These are phyloP conservation scores for Aspergillus campestris DNA, from an alignment of 495 filamentous ascomycete species.

Conservation along the genomic window DNA sequence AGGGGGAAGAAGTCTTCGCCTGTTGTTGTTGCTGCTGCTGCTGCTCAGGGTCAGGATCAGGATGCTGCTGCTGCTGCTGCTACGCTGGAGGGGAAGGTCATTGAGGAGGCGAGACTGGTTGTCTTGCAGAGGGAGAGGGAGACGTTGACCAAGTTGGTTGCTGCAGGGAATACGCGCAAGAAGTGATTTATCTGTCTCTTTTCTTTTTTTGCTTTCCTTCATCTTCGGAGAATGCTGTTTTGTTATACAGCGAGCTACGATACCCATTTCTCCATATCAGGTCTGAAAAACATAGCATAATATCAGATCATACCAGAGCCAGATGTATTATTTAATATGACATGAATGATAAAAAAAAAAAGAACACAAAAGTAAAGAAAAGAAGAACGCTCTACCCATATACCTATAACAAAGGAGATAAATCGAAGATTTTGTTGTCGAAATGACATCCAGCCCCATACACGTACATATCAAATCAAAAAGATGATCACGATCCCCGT, in stretches of 20 bases:
- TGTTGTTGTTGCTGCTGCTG: conserved; percentile 14
- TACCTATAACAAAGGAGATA: conserved; percentile 6
- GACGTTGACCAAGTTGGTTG: conserved; percentile 30
- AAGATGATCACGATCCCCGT: conserved; percentile 20
- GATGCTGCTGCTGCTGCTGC: too few relatives aligned
- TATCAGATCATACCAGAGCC: neutral
- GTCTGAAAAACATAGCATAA: neutral
- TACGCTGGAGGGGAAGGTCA: conserved; percentile 24
- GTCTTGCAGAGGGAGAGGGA: conserved; percentile 38
- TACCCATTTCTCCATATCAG: neutral
- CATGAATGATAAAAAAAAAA: conserved; percentile 7
- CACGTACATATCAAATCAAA: conserved; percentile 8
- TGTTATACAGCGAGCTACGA: neutral
- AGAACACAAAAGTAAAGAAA: neutral
- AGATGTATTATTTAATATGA: neutral
- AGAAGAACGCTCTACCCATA: conserved; percentile 2
- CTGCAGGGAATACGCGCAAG: conserved; percentile 20
- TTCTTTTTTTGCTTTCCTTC: neutral
- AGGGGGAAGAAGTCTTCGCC: conserved; percentile 16
- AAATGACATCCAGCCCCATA: neutral
- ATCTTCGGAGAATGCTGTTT: neutral
- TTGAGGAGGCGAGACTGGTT: conserved; percentile 41
- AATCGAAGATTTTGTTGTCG: too few relatives aligned
- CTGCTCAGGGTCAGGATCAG: conserved; percentile 13
- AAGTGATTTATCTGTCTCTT: conserved; percentile 14